phyloP scores from a whole-genome alignment of 2,329 filamentous ascomycete species.

The Stachybotrys echinatus region DNA sequence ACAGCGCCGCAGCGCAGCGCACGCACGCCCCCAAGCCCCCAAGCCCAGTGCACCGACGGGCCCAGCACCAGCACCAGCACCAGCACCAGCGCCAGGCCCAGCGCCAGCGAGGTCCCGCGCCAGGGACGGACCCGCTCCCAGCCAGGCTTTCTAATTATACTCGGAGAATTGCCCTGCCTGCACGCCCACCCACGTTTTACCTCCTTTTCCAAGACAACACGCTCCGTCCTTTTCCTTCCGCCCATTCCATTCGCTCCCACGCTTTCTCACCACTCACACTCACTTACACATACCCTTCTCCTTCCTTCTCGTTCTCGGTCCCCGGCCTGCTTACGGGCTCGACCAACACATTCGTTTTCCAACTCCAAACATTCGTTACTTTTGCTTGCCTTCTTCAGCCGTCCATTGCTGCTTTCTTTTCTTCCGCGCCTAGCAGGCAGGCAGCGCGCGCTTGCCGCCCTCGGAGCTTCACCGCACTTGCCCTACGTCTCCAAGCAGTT shows the following conservation, averaged over 20 bases:
- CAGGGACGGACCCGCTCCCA: too few species aligned
- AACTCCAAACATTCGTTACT: too few species aligned
- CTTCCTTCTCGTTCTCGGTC: not conserved
- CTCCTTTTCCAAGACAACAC: not conserved
- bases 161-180: constrained; percentile 2
- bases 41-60: not conserved
- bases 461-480: not conserved
- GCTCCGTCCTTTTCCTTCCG: not conserved
- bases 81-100: not conserved
- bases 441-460: not conserved
- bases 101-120: too few species aligned
- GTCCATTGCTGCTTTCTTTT: too few species aligned
- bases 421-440: not conserved
- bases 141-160: constrained; percentile 2
- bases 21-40: not conserved
- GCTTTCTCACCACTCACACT: not conserved
- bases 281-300: not conserved
- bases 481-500: too few species aligned
- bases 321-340: not conserved
- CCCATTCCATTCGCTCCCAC: not conserved
- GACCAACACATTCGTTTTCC: too few species aligned
- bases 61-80: not conserved
- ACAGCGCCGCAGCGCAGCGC: not conserved
- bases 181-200: not conserved
- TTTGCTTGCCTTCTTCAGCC: too few species aligned